Evolutionary conservation across 805 yeast species (phyloP).

Genomic region (Zygosaccharomyces siamensis): DNA sequence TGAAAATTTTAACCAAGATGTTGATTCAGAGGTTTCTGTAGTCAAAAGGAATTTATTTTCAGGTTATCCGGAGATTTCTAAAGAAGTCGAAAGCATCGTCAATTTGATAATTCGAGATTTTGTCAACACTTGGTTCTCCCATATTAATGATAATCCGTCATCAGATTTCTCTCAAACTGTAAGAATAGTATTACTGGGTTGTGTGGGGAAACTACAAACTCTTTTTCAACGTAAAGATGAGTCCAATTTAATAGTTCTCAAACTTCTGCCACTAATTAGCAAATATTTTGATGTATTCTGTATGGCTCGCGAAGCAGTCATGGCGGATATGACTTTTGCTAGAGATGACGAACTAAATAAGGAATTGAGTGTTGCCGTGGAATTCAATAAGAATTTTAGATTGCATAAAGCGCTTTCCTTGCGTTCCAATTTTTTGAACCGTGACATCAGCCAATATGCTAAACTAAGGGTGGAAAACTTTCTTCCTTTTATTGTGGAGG

Average conservation of each 20-base stretch:
- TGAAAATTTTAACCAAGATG: background rate
- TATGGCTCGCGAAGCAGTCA: slow-evolving; percentile 36
- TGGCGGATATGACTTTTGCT: slow-evolving; percentile 25
- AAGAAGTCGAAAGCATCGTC: slow-evolving; percentile 42
- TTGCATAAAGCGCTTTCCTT: slow-evolving; percentile 54
- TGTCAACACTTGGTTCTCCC: slow-evolving; percentile 50
- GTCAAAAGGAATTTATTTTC: slow-evolving; percentile 5
- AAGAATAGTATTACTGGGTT: slow-evolving; percentile 35
- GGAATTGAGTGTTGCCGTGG: slow-evolving; percentile 41
- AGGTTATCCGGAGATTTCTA: slow-evolving; percentile 31
- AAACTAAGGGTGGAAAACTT: slow-evolving; percentile 37
- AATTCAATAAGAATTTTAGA: slow-evolving; percentile 36
- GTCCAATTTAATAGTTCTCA: slow-evolving; percentile 52
- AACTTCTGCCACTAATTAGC: slow-evolving; percentile 59
- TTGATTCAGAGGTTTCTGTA: background rate
- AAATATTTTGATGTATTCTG: slow-evolving; percentile 55
- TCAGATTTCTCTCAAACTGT: slow-evolving; percentile 40
- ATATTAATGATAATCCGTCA: slow-evolving; percentile 35
- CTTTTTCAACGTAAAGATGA: slow-evolving; percentile 46
- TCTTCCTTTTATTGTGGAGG: slow-evolving; percentile 48
- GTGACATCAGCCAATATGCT: slow-evolving; percentile 48
- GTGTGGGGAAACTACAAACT: slow-evolving; percentile 35
- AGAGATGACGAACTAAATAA: slow-evolving; percentile 35
- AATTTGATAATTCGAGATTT: slow-evolving; percentile 49
- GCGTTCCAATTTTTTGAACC: slow-evolving; percentile 33